These are phyloP conservation scores for Straminergon stramineum DNA, from an alignment of 225 moss, liverwort and hornwort species.

Conservation along the genomic window DNA sequence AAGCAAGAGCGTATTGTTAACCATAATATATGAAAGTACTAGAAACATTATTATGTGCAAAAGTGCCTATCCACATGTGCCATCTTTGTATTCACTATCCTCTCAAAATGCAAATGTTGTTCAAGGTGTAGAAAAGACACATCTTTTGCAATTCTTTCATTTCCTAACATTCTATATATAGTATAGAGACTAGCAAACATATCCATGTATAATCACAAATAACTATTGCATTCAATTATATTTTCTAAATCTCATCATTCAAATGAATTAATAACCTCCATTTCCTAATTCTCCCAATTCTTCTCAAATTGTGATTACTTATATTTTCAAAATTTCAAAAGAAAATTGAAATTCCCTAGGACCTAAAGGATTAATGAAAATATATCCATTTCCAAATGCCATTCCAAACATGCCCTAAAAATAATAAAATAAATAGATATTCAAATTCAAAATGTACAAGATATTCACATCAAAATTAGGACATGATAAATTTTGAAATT, in stretches of 20 bases:
- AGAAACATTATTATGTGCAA: rapidly evolving
- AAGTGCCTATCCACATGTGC: rapidly evolving
- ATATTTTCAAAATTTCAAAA: too few relatives aligned
- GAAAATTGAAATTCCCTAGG: too few relatives aligned
- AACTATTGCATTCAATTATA: background rate
- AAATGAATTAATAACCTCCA: background rate
- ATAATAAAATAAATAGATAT: background rate
- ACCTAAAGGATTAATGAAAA: background rate
- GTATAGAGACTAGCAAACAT: rapidly evolving
- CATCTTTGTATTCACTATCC: too few relatives aligned
- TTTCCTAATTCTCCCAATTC: background rate
- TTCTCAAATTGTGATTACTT: background rate
- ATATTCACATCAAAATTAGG: background rate
- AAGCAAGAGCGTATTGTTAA: background rate
- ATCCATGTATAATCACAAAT: rapidly evolving
- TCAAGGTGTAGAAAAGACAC: rapidly evolving
- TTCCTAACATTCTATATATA: background rate
- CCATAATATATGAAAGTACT: rapidly evolving
- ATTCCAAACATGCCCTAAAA: rapidly evolving
- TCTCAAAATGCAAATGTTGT: background rate
- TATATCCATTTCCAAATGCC: background rate
- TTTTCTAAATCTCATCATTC: background rate
- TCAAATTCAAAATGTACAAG: background rate
- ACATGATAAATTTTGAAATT: background rate
- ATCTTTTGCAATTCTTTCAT: background rate